A percentile compares a stretch with the other conserved stretches of the same genome.
Evolutionary conservation across 1,139 yeast species (phyloP).

Genomic region (Nakaseomyces sp.): DNA sequence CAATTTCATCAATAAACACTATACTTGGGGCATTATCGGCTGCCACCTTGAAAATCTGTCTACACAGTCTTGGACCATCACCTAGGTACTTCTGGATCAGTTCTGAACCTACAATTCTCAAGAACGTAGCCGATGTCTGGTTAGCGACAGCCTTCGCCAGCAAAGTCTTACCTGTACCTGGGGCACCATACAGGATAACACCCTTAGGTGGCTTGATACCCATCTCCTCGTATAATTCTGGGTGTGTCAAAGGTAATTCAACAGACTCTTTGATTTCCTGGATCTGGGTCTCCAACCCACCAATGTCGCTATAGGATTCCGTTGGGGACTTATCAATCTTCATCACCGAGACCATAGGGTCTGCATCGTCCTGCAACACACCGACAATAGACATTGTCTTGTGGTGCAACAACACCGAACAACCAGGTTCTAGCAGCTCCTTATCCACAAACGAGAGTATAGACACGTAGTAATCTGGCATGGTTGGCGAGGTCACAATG

Average conservation of each 20-base stretch:
- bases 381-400: conserved; percentile 93
- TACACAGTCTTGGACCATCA: conserved; percentile 91
- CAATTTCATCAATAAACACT: conserved; percentile 97
- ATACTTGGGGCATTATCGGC: conserved; percentile 97
- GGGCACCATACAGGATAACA: conserved; percentile 95
- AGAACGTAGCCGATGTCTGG: conserved; percentile 92
- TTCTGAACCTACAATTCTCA: conserved; percentile 95
- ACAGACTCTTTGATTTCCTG: conserved; percentile 98
- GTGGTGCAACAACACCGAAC: conserved; percentile 91
- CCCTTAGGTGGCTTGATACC: conserved; percentile 99
- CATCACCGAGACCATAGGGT: conserved; percentile 97
- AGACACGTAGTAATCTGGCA: conserved; percentile 94
- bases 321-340: conserved; percentile 96
- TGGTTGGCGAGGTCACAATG: conserved; percentile 90
- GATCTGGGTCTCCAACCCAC: conserved; percentile 92
- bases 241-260: conserved; percentile 94
- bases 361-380: conserved; percentile 92
- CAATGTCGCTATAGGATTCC: conserved; percentile 93
- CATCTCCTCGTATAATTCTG: conserved; percentile 97
- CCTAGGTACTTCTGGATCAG: conserved; percentile 94
- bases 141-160: conserved; percentile 98
- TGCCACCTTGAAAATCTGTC: conserved; percentile 94
- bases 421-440: conserved; percentile 94
- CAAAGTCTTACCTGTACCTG: conserved; percentile 97
- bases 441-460: conserved; percentile 97